Evolutionary conservation across 176 grass and related monocot genomes (phyloP).

Genomic region (maize (Zea mays)): Zm-B73-REFERENCE-NAM-5.0 NC_050097.1:138364501-138365000

Average conservation of each 20-base stretch:
- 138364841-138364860: conserved; percentile 53
- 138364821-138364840: conserved; percentile 58
- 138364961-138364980: conserved; percentile 8
- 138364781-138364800: conserved; percentile 1
- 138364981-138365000: conserved; percentile 11
- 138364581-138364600: conserved; percentile 22
- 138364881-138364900: conserved; percentile 65
- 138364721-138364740: not conserved
- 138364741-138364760: not conserved
- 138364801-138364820: conserved; percentile 25
- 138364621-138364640: not conserved
- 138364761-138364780: not conserved
- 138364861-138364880: conserved; percentile 68
- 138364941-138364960: not conserved
- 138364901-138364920: not conserved
- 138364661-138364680: not conserved
- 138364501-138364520: too few species aligned
- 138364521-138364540: too few species aligned
- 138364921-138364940: conserved; percentile 13
- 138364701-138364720: conserved; percentile 5
- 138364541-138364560: not conserved
- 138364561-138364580: conserved; percentile 5
- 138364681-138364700: not conserved
- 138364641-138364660: conserved; percentile 22
- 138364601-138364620: not conserved